A percentile compares a stretch with the other conserved stretches of the same genome.
These are phyloP conservation scores for Clavispora santaluciae DNA, from an alignment of 805 yeast species.

Conservation along the genomic window DNA sequence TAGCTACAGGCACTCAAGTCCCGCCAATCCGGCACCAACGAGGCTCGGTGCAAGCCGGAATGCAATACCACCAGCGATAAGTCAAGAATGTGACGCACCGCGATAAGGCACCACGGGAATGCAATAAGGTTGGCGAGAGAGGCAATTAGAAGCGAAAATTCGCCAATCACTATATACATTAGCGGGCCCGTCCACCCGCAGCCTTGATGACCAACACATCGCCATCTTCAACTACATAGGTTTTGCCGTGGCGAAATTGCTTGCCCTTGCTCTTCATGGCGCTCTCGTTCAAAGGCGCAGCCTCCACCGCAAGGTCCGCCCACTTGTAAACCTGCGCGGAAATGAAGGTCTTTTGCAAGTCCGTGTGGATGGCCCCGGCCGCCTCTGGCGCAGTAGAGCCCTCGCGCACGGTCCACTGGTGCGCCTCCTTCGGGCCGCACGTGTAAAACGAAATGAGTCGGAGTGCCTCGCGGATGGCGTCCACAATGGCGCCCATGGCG, in stretches of 20 bases:
- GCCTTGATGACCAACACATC: constrained; percentile 75
- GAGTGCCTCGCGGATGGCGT: constrained; percentile 14
- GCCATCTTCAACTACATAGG: constrained; percentile 77
- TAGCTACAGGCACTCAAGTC: no score
- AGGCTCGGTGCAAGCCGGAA: no score
- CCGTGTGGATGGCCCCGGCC: constrained; percentile 97
- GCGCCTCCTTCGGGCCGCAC: constrained; percentile 92
- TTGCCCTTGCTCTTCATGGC: constrained; percentile 54
- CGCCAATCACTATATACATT: background rate
- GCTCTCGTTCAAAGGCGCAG: constrained; percentile 46
- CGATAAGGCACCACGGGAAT: no score
- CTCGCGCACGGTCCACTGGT: constrained; percentile 95
- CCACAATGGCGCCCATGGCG: constrained; percentile 59
- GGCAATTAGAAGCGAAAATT: no score
- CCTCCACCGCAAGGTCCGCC: constrained; percentile 48
- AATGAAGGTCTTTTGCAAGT: constrained; percentile 90
- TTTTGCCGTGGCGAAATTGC: constrained; percentile 66
- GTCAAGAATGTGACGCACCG: no score
- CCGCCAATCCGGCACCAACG: no score
- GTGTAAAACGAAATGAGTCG: constrained; percentile 88
- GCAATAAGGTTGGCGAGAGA: no score
- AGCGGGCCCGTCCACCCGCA: constrained; percentile 45
- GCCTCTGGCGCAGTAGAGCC: constrained; percentile 98
- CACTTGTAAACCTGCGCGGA: constrained; percentile 90
- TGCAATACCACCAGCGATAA: no score